Percentiles rank a stretch among this genome's conserved stretches.
Evolutionary conservation across 306 rosid genomes (phyloP).

Genomic region (Carpinus fangiana): DNA sequence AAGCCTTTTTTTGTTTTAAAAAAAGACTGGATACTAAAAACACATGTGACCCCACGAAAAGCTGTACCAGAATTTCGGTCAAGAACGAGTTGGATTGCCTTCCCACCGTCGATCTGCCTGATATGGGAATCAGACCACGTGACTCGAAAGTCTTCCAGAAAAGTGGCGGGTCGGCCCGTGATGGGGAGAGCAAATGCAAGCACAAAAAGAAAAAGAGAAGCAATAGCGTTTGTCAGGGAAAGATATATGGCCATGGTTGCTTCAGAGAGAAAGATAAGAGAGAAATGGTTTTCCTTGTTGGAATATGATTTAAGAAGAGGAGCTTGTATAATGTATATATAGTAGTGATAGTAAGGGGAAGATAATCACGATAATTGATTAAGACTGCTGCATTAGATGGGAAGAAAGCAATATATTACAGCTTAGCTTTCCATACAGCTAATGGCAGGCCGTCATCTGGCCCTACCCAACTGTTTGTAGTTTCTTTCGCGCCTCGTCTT

Average conservation of each 20-base stretch:
- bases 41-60: no score
- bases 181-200: slow-evolving; percentile 32
- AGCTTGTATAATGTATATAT: slow-evolving; percentile 21
- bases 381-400: slow-evolving; percentile 31
- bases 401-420: slow-evolving; percentile 31
- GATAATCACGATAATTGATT: neutral
- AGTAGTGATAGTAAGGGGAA: slow-evolving; percentile 3
- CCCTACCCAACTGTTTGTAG: slow-evolving; percentile 53
- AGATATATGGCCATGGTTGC: slow-evolving; percentile 31
- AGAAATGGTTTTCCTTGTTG: neutral
- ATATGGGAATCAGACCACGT: slow-evolving; percentile 79
- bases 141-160: slow-evolving; percentile 60
- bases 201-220: slow-evolving; percentile 31
- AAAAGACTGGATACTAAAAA: neutral
- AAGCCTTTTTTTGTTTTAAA: neutral
- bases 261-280: slow-evolving; percentile 1
- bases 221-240: slow-evolving; percentile 20
- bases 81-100: slow-evolving; percentile 71
- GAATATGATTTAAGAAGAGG: slow-evolving; percentile 22
- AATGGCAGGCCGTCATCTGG: slow-evolving; percentile 54
- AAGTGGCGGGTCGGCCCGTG: slow-evolving; percentile 72
- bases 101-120: slow-evolving; percentile 77
- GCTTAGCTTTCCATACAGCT: slow-evolving; percentile 81
- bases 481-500: slow-evolving; percentile 19
- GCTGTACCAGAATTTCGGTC: slow-evolving; percentile 85